Evolutionary conservation across 2,329 filamentous ascomycete species (phyloP).

Genomic region (Talaromyces sp.): DNA sequence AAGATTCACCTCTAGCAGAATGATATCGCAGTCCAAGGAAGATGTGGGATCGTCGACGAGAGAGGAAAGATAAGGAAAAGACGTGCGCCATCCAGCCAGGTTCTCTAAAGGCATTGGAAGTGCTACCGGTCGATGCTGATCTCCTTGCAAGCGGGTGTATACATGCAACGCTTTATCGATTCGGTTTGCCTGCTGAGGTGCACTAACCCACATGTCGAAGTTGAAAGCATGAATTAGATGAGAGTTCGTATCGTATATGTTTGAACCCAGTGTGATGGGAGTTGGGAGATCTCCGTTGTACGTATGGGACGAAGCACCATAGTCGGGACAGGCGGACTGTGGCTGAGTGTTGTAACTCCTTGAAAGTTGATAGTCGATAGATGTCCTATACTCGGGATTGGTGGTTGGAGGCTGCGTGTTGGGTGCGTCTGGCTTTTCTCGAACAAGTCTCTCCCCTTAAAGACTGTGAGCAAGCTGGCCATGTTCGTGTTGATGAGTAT

Average conservation of each 20-base stretch:
- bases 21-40: slow-evolving; percentile 42
- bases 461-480: slow-evolving; percentile 6
- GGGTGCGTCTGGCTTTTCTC: slow-evolving; percentile 37
- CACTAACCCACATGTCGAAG: slow-evolving; percentile 50
- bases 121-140: slow-evolving; percentile 35
- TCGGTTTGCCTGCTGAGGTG: slow-evolving; percentile 35
- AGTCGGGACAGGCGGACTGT: slow-evolving; percentile 33
- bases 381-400: slow-evolving; percentile 34
- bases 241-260: slow-evolving; percentile 31
- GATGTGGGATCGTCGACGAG: slow-evolving; percentile 36
- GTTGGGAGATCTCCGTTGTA: slow-evolving; percentile 37
- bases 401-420: slow-evolving; percentile 33
- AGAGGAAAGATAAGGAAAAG: slow-evolving; percentile 42
- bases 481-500: slow-evolving; percentile 14
- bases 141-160: slow-evolving; percentile 45
- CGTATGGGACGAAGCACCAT: slow-evolving; percentile 33
- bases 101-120: slow-evolving; percentile 43
- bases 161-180: slow-evolving; percentile 44
- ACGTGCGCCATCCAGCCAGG: slow-evolving; percentile 40
- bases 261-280: slow-evolving; percentile 37
- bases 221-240: slow-evolving; percentile 38
- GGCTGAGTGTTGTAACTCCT: slow-evolving; percentile 32
- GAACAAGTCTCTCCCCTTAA: slow-evolving; percentile 41
- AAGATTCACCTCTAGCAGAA: slow-evolving; percentile 46
- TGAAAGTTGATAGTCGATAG: slow-evolving; percentile 34